Evolutionary conservation across 225 moss, liverwort and hornwort genomes (phyloP), one percentile per base, ranked within the genome.

Genomic region (Antitrichia curtipendula): DNA sequence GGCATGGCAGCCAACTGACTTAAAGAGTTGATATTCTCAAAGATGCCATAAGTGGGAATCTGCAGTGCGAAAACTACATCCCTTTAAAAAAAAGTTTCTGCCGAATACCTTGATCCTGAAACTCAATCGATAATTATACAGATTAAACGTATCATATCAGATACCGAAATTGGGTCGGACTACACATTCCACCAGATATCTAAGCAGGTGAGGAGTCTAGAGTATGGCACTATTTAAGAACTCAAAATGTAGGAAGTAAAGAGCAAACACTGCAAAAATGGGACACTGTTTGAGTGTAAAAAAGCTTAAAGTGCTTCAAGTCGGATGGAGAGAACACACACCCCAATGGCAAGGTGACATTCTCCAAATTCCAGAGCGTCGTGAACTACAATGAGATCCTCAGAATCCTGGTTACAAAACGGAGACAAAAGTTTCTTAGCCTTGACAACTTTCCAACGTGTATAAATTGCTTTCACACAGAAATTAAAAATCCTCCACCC

Each of bases 11-110:
- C 95, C 69, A 97, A 87, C 85, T 97, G 91, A 69, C 90, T 86
- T 68, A 97, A 80, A 43, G 93, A 91, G 23, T 92, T 84, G 60
- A 98, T 90, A 86, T 88, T 92, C 81, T 96, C 97, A 84, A 97
- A 98, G 64, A 98, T 96, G 74, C 97, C 98, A 83, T 96, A 95
- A 59, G 90, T 98, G 50, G 97, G 98, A 79, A 98, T 90, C 95
- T 96, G 94, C 87, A 92, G 83, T 21, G 84, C 72, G 80, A 68
- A 45, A 54, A 21, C 12, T 83, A 66, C 38, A 32, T 83, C 29
- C 73, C 41, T 58, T 83, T 12, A 49, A 11, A 40, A 53, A 7
- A 57, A 53, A 47, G 68, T 49, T 62, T 82, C 34, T 58, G 47
- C 74, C 12, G 40, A 57, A 65, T 64, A 16, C 28, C 8, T 41